Evolutionary conservation across 2,329 filamentous ascomycete species (phyloP).

Genomic region (Lachnellula arida): DNA sequence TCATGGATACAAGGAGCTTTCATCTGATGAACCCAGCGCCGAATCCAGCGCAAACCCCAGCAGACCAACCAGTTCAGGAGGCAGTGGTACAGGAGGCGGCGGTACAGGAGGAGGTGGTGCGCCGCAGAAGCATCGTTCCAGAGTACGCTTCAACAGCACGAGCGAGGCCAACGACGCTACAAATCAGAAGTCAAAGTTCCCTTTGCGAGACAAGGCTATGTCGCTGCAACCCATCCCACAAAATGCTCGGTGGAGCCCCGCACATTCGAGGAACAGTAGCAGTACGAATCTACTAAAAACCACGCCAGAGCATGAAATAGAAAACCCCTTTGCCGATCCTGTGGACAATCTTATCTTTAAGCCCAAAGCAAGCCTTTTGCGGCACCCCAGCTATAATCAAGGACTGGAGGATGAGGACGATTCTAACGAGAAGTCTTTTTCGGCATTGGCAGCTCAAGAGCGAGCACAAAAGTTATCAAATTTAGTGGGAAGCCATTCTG

Average conservation of each 20-base stretch:
- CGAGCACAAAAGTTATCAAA: constrained; percentile 29
- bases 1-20: constrained; percentile 15
- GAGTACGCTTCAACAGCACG: constrained; percentile 31
- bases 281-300: constrained; percentile 12
- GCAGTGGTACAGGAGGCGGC: not conserved
- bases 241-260: constrained; percentile 16
- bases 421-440: constrained; percentile 28
- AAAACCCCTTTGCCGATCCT: constrained; percentile 27
- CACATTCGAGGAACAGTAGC: constrained; percentile 28
- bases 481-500: constrained; percentile 29
- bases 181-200: constrained; percentile 25
- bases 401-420: constrained; percentile 17
- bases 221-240: constrained; percentile 10
- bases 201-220: constrained; percentile 20
- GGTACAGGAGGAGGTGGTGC: constrained; percentile 12
- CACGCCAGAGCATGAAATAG: constrained; percentile 24
- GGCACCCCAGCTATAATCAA: constrained; percentile 17
- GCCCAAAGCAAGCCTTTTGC: constrained; percentile 25
- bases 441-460: constrained; percentile 30
- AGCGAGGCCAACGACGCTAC: constrained; percentile 30
- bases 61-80: constrained; percentile 22
- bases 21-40: constrained; percentile 16
- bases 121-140: constrained; percentile 16
- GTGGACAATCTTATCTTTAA: constrained; percentile 11
- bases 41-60: constrained; percentile 22